Evolutionary conservation across 257 asterid species (phyloP).

Genomic region (Nicotiana knightiana): DNA sequence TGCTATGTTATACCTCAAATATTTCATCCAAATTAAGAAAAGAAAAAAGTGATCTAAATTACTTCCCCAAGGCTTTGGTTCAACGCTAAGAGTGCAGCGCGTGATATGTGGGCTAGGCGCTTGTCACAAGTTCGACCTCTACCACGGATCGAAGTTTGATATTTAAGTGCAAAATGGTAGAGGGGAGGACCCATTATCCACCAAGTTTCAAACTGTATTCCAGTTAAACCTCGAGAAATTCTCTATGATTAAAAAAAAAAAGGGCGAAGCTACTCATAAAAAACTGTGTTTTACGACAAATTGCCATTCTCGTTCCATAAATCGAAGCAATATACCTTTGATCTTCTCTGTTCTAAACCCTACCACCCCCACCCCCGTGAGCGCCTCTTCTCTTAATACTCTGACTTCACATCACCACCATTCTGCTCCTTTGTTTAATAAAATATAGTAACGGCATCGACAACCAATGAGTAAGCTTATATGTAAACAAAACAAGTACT

Average conservation of each 20-base stretch:
- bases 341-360: background rate
- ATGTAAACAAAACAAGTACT: background rate
- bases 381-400: background rate
- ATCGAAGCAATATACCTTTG: background rate
- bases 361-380: background rate
- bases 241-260: background rate
- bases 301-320: background rate
- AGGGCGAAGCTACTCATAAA: too few relatives aligned
- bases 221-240: background rate
- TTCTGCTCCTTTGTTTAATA: background rate
- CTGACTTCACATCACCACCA: background rate
- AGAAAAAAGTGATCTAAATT: background rate
- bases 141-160: background rate
- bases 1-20: background rate
- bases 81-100: background rate
- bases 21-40: background rate
- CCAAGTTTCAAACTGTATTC: background rate
- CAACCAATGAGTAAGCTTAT: background rate
- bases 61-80: background rate
- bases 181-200: background rate
- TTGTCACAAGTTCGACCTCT: background rate
- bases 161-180: background rate
- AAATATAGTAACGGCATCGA: background rate
- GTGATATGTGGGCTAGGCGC: background rate
- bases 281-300: background rate